These are phyloP conservation scores for Botryosphaeria dothidea DNA, from an alignment of 2,329 filamentous ascomycete species.

Conservation along the genomic window DNA sequence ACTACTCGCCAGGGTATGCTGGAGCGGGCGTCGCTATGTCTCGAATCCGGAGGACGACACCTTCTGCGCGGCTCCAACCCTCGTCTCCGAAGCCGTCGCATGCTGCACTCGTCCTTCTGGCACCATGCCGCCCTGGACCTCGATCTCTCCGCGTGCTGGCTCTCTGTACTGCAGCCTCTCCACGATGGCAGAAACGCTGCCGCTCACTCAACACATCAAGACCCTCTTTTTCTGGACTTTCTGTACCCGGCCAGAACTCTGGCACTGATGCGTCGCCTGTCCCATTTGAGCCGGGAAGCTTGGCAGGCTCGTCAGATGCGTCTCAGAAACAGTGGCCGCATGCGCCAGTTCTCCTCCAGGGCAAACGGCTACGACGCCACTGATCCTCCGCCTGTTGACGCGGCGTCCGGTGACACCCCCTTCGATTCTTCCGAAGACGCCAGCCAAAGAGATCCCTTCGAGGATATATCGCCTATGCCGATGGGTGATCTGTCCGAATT, in stretches of 20 bases:
- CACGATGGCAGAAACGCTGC: background rate
- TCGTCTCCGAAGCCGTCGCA: conserved; percentile 46
- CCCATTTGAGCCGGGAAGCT: conserved; percentile 26
- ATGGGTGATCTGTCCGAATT: background rate
- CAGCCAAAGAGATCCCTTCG: conserved; percentile 44
- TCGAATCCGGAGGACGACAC: conserved; percentile 57
- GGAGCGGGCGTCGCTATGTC: conserved; percentile 60
- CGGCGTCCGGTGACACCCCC: background rate
- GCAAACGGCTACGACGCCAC: background rate
- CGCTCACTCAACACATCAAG: background rate
- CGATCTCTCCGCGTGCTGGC: conserved; percentile 38
- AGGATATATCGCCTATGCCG: background rate
- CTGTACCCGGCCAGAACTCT: conserved; percentile 49
- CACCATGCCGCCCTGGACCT: conserved; percentile 54
- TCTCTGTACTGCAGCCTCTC: conserved; percentile 21
- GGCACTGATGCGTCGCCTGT: conserved; percentile 36
- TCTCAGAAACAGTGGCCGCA: background rate
- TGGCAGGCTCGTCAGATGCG: background rate
- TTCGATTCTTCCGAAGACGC: conserved; percentile 47
- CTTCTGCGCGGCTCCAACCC: conserved; percentile 46
- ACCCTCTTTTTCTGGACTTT: conserved; percentile 44
- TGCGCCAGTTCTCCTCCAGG: conserved; percentile 30
- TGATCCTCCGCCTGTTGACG: background rate
- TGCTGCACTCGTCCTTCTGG: conserved; percentile 59
- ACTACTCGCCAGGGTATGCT: conserved; percentile 49